Evolutionary conservation across 352 stramenopile species (phyloP), one percentile per base, ranked within the genome.

Genomic region (Globisporangium paroecandrum): DNA sequence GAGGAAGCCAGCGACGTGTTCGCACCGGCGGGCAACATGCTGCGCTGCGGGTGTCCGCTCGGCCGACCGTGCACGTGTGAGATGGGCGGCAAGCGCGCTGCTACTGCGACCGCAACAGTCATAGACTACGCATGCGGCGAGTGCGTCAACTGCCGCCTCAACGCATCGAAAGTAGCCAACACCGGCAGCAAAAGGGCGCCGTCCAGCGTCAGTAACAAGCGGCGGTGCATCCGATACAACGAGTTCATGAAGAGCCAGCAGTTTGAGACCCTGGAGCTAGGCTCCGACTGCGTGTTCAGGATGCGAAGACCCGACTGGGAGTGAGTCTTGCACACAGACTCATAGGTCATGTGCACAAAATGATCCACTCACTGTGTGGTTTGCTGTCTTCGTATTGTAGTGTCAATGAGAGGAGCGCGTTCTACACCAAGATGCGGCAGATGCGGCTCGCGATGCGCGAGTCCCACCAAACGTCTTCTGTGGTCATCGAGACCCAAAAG

Each of bases 81-180:
- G 63, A 89, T 90, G 82, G 71, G 69, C 10, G 24, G 43, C 7
- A 62, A 22, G 18, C 60, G 54, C 1, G 25, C 7, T 27, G n/a
- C 7, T 24, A 18, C 1, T 34, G 15, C 2, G 13, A 9, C 7
- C 24, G 29, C 29, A 46, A 32, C 55, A 61, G 5, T 18, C 15
- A 24, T n/a, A 10, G 27, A 22, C 32, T 25, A 69, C 53, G 70
- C 68, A 12, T 91, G 83, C 43, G 82, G 80, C 7, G 60, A 77
- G 55, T 89, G 83, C 69, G 65, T 82, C 57, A 90, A 89, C 64
- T 91, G 83, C 43, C 78, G 74, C 12, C 67, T 91, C n/a, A 90
- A 89, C 60, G 65, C 74, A 24, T 54, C 74, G 0, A 71, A 73
- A 57, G 59, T 46, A 6, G 18, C 58, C 10, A 75, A 60, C 41